Conservation (phyloP, 2,329 filamentous ascomycete species). For the Claviceps purpurea region DNA sequence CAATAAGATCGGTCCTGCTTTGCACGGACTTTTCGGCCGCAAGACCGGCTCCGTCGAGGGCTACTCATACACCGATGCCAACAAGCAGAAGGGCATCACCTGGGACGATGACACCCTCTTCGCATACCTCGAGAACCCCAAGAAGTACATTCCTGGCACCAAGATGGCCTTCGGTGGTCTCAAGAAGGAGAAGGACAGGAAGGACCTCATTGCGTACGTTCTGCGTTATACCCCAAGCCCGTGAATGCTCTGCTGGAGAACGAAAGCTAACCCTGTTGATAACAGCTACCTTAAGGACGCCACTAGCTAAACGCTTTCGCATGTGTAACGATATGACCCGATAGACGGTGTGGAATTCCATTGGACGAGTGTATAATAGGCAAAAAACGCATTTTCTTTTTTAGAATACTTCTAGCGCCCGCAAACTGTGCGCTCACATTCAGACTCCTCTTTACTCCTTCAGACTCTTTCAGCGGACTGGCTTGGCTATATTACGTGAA, state of each 20-base stretch:
- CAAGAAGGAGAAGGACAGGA: conserved; percentile 99
- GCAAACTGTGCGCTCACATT: conserved; percentile 17
- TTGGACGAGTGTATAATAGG: conserved; percentile 26
- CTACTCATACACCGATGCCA: conserved; percentile 97
- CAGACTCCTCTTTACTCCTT: conserved; percentile 16
- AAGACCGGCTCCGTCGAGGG: conserved; percentile 84
- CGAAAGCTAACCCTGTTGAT: conserved; percentile 13
- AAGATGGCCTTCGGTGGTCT: conserved; percentile 99
- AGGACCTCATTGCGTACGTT: conserved; percentile 92
- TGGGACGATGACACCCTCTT: conserved; percentile 87
- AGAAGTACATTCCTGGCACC: conserved; percentile 99
- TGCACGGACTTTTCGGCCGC: conserved; percentile 95
- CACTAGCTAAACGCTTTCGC: conserved; percentile 44
- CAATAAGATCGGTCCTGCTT: conserved; percentile 97
- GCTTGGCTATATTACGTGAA: no score
- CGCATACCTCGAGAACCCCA: conserved; percentile 99
- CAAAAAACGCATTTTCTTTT: not conserved
- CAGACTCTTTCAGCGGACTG: no score
- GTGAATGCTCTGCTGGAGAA: not conserved
- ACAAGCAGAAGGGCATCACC: conserved; percentile 88
- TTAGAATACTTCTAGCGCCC: conserved; percentile 17
- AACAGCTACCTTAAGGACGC: conserved; percentile 53
- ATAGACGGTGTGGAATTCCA: conserved; percentile 20
- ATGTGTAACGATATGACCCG: conserved; percentile 22
- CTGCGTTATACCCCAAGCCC: not conserved